Conservation (phyloP, 2,329 filamentous ascomycete genomes). For the Cytospora leucostoma region DNA sequence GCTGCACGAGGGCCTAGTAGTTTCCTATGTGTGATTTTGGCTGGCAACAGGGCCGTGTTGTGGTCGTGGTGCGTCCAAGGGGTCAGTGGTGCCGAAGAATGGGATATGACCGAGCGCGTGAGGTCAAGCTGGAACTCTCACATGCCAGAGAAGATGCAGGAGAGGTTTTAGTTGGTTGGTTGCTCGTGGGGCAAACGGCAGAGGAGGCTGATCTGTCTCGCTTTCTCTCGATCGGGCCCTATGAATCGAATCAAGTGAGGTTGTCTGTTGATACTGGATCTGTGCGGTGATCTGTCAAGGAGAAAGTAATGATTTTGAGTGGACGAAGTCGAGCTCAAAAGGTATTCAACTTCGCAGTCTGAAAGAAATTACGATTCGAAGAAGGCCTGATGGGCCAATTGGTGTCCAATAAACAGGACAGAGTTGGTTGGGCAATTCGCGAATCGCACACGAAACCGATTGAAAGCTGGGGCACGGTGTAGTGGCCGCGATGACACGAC, state of each 20-base stretch:
- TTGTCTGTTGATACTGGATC: slow-evolving; percentile 4
- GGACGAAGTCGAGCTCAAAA: slow-evolving; percentile 4
- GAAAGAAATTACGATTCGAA: not conserved
- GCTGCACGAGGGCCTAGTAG: slow-evolving; percentile 1
- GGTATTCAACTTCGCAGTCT: not conserved
- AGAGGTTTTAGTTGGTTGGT: slow-evolving; percentile 13
- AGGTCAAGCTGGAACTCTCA: slow-evolving; percentile 20
- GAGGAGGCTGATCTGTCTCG: slow-evolving; percentile 11
- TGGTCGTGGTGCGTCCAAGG: slow-evolving; percentile 10
- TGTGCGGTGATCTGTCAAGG: not conserved
- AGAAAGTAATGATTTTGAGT: slow-evolving; percentile 4
- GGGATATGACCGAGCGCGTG: slow-evolving; percentile 6
- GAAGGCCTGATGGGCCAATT: not conserved
- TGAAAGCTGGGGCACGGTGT: slow-evolving; percentile 1
- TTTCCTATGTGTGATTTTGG: not conserved
- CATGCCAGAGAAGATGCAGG: slow-evolving; percentile 24
- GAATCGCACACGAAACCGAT: slow-evolving; percentile 9
- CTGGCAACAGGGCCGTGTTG: slow-evolving; percentile 14
- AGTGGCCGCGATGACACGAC: slow-evolving; percentile 7
- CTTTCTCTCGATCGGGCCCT: slow-evolving; percentile 10
- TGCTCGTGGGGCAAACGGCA: slow-evolving; percentile 11
- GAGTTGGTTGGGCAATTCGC: slow-evolving; percentile 14
- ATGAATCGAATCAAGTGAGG: slow-evolving; percentile 10
- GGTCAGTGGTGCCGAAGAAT: slow-evolving; percentile 19
- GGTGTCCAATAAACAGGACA: not conserved